Evolutionary conservation across 1,284 basidiomycete species (phyloP).

Genomic region (Rhodotorula glutinis): DNA sequence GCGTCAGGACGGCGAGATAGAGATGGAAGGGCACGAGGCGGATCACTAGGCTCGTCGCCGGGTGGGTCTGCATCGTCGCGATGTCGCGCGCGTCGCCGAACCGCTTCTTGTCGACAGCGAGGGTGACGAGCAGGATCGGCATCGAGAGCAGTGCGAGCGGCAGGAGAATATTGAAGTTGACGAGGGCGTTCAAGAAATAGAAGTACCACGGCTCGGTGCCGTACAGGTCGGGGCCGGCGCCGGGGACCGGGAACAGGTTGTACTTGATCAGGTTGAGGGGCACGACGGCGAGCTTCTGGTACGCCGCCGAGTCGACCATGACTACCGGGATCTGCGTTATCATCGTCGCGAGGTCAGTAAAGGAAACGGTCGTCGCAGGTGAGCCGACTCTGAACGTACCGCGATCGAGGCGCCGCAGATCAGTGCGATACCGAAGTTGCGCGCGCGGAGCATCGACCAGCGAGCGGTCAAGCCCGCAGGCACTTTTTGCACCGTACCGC

Average conservation of each 20-base stretch:
- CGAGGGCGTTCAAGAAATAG: conserved; percentile 77
- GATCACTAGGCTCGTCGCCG: conserved; percentile 59
- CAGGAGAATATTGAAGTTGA: conserved; percentile 89
- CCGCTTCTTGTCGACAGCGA: conserved; percentile 69
- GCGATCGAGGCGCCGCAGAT: conserved; percentile 51
- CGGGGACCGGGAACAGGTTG: conserved; percentile 69
- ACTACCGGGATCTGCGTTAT: conserved; percentile 68
- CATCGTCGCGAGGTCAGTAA: neutral
- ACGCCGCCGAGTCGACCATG: conserved; percentile 79
- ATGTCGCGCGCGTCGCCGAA: conserved; percentile 56
- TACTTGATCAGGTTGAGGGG: conserved; percentile 93
- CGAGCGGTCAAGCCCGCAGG: conserved; percentile 41
- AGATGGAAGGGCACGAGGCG: conserved; percentile 82
- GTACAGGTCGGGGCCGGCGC: conserved; percentile 82
- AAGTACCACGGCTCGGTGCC: conserved; percentile 83
- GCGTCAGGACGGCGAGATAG: conserved; percentile 74
- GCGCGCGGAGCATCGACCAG: conserved; percentile 23
- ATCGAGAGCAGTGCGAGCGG: conserved; percentile 75
- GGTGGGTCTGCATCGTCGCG: conserved; percentile 35
- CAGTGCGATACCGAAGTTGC: conserved; percentile 25
- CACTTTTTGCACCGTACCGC: conserved; percentile 67
- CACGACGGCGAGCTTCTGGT: conserved; percentile 72
- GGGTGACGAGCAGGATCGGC: conserved; percentile 75
- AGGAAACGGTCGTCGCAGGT: no score
- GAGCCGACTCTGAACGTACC: conserved; percentile 54